Evolutionary conservation across 352 stramenopile genomes (phyloP).

Genomic region (Plasmopara viticola): DNA sequence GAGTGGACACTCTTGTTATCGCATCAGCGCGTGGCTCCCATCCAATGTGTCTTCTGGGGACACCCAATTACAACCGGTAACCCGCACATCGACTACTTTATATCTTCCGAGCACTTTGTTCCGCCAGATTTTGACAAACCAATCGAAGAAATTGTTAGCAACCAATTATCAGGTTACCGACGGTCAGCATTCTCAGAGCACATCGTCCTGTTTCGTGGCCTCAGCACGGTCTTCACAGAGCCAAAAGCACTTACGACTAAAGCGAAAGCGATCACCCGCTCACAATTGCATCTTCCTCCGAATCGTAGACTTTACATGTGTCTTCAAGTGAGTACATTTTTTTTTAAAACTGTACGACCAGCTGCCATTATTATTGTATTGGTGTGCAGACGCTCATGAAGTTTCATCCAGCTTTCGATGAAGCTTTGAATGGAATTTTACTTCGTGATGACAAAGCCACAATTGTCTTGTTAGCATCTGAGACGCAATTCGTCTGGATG

Average conservation of each 20-base stretch:
- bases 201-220: conserved; percentile 56
- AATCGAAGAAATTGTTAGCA: background rate
- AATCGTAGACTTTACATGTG: conserved; percentile 50
- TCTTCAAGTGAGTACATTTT: conserved; percentile 28
- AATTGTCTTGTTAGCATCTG: conserved; percentile 45
- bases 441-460: conserved; percentile 23
- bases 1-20: conserved; percentile 59
- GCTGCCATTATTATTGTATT: conserved; percentile 1
- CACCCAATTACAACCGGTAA: conserved; percentile 76
- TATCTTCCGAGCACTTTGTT: conserved; percentile 55
- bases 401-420: conserved; percentile 47
- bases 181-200: conserved; percentile 53
- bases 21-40: conserved; percentile 61
- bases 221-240: conserved; percentile 54
- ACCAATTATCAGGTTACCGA: conserved; percentile 22
- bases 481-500: conserved; percentile 45
- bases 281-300: conserved; percentile 33
- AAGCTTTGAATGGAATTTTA: conserved; percentile 35
- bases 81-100: conserved; percentile 77
- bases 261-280: conserved; percentile 22
- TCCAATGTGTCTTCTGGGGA: conserved; percentile 84
- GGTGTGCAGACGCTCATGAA: conserved; percentile 58
- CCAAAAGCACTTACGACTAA: conserved; percentile 13
- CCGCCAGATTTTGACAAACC: conserved; percentile 19
- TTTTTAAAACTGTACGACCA: background rate